Evolutionary conservation across 1,139 yeast genomes (phyloP), one percentile per base, ranked within the genome.

Genomic region (Torulaspora pretoriensis): DNA sequence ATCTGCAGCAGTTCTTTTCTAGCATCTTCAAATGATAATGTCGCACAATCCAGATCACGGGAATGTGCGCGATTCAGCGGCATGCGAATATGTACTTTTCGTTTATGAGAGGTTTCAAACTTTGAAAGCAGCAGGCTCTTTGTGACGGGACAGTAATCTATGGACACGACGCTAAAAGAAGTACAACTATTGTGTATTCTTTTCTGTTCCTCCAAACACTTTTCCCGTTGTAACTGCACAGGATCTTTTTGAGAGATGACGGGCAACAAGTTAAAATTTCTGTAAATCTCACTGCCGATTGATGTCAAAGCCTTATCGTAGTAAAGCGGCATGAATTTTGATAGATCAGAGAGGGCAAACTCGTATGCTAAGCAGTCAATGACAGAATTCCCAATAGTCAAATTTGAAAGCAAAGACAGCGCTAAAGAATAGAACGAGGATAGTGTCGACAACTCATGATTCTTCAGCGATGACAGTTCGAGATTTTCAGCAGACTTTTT

Each of bases 101-200:
- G 46, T 1, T 56, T 48, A 1, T 33, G 41, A 1, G 31, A 41
- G 2, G 66, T 60, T 9, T 67, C 72, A 33, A 70, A 63, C 49
- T 76, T 75, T 3, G 84, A 67, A 3, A 87, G 48, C 0, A 82
- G 54, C 36, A 88, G 67, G 56, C 78, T 82, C 0, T 81, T 84
- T 5, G 80, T 73, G 7, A 71, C 59, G 0, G 76, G 63, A 50
- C 88, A 80, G n/a, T 80, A 61, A 56, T 83, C 90, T 22, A 89
- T 63, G 0, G 84, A 72, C 1, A 87, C 67, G 0, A 81, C 74
- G 10, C 74, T 64, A 86, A 92, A 86, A 25, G 42, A 36, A 14
- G 26, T 25, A 8, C 32, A 25, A 30, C 36, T 40, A n/a, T 17
- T 33, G 13, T 28, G 32, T 13, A 38, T 29, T 14, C n/a, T 31